Base-by-base conservation (phyloP, 2,329 filamentous ascomycete genomes). In the Biscogniauxia marginata region DNA sequence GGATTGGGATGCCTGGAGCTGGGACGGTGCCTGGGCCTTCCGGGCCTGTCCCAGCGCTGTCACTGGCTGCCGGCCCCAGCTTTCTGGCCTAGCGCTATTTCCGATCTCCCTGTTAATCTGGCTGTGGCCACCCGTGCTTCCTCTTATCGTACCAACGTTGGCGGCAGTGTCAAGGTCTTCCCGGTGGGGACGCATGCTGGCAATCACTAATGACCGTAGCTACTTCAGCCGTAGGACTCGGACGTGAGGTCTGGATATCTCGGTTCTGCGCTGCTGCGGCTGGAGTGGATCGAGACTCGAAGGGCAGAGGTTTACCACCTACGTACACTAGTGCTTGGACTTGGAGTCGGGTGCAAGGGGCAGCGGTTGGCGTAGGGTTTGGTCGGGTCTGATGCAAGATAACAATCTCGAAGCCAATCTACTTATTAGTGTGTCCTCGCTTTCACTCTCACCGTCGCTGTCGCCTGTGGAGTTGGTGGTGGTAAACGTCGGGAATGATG, bases 1-100 rank as follows among this genome's bases (percentile, higher is more conserved):
- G 49, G 49, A 50, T 50, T 50, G 2, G n/a, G 49, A 50, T 50
- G 49, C 49, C 20, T 50, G 49, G 30, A 21, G 49, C 18, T 21
- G 34, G 21, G 16, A 24, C 46, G 19, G 46, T n/a, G 19, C 19
- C 19, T 48, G 46, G 46, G 19, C 2, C 46, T 22, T 9, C 19
- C 24, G 46, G 46, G 19, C 2, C 46, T 22, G 22, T 22, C 11
- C 20, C 20, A 25, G 20, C 13, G 30, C 6, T n/a, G 1, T 39
- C 30, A 39, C 13, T 39, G 30, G 30, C 30, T 39, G 30, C 13
- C 4, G 30, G 30, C 30, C 30, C 30, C 30, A 16, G 30, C 30
- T 6, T 9, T 39, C 30, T 39, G 30, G 30, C 2, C n/a, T 39
- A 39, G 30, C 30, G 30, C 30, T n/a, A 39, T 39, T 39, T n/a